Evolutionary conservation across 2,329 filamentous ascomycete genomes (phyloP).

Genomic region (Dendrostoma leiphaemia): DNA sequence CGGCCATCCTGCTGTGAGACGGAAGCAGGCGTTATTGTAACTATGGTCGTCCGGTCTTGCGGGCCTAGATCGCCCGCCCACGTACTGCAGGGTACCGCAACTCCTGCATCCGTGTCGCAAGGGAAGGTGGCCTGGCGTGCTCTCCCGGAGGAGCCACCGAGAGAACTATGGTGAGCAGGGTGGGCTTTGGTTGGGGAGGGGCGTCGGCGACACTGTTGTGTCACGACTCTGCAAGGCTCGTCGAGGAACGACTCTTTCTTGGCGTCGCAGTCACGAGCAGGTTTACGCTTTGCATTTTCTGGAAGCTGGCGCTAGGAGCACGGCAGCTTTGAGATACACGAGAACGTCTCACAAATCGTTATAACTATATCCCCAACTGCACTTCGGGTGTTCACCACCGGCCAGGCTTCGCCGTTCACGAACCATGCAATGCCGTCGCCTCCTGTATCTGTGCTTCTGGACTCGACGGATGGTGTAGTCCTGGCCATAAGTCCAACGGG

Average conservation of each 20-base stretch:
- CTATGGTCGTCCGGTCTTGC: neutral
- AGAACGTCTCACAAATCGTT: neutral
- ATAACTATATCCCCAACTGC: neutral
- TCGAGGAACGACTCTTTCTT: neutral
- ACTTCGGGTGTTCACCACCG: neutral
- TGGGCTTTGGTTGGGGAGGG: neutral
- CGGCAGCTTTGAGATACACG: neutral
- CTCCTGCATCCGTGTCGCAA: constrained; percentile 2
- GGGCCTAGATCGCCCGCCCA: neutral
- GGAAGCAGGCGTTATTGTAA: neutral
- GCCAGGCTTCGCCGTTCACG: neutral
- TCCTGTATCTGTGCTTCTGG: neutral
- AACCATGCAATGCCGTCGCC: neutral
- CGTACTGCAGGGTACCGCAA: neutral
- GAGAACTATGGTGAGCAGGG: neutral
- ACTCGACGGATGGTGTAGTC: no score
- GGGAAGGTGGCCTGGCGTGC: neutral
- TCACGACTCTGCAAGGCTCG: neutral
- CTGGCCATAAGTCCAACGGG: neutral
- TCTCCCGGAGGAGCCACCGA: neutral
- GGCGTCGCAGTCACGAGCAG: neutral
- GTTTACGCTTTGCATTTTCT: neutral
- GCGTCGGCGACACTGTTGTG: neutral
- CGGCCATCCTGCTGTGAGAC: neutral
- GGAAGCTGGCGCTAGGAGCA: neutral